Percentiles rank a stretch among this genome's conserved stretches.
Conservation (phyloP, 495 filamentous ascomycete genomes). For the Penicillium verhagenii region DNA sequence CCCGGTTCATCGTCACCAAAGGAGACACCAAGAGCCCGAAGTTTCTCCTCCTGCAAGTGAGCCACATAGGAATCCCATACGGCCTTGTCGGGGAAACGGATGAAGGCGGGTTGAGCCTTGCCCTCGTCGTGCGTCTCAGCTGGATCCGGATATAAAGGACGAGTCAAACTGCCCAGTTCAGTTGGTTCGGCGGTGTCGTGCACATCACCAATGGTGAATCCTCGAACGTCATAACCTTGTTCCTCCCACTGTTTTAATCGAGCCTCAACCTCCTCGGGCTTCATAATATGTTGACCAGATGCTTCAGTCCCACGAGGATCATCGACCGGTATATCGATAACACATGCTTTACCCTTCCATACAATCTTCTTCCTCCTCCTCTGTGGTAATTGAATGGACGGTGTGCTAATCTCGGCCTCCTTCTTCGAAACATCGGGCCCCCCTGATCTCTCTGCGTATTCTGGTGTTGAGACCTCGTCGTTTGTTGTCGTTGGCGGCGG, state of each 20-base stretch:
- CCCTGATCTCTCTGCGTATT: neutral
- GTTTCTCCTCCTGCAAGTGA: constrained; percentile 80
- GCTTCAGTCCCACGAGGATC: constrained; percentile 60
- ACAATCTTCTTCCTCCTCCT: constrained; percentile 42
- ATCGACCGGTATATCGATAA: constrained; percentile 68
- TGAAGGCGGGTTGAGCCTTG: constrained; percentile 49
- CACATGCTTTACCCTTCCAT: constrained; percentile 73
- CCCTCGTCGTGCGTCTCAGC: constrained; percentile 57
- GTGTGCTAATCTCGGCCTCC: constrained; percentile 16
- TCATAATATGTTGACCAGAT: constrained; percentile 58
- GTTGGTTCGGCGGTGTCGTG: constrained; percentile 31
- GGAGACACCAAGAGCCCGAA: constrained; percentile 84
- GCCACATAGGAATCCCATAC: constrained; percentile 86
- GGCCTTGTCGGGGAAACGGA: constrained; percentile 72
- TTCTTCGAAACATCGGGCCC: constrained; percentile 15
- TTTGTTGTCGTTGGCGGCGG: constrained; percentile 37
- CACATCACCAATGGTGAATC: constrained; percentile 61
- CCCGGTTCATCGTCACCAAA: constrained; percentile 67
- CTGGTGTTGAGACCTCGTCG: constrained; percentile 9
- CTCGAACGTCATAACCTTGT: constrained; percentile 70
- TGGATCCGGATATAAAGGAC: constrained; percentile 68
- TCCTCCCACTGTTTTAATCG: constrained; percentile 69
- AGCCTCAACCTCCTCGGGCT: constrained; percentile 56
- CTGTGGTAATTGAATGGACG: constrained; percentile 24
- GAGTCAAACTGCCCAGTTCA: constrained; percentile 58